Conservation (phyloP, 306 rosid genomes). For the Trichosanthes cucumerina region DNA sequence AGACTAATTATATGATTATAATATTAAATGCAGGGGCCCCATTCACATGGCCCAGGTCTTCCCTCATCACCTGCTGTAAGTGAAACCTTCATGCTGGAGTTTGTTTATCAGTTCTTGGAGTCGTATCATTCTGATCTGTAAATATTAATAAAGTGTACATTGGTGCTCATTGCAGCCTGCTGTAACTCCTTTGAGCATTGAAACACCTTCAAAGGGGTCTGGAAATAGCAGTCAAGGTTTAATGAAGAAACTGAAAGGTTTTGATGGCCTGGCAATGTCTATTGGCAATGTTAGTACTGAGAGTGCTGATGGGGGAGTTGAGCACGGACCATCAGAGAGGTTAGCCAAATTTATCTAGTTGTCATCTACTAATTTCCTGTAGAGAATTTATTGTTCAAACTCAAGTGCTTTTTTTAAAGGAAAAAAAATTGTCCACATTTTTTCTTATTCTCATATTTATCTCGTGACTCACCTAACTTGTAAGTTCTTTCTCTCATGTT, state of each 20-base stretch:
- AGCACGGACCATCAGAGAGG: conserved; percentile 61
- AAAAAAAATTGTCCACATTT: not conserved
- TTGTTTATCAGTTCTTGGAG: conserved; percentile 4
- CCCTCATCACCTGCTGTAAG: conserved; percentile 73
- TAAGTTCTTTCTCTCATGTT: conserved; percentile 16
- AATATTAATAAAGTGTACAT: not conserved
- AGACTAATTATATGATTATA: not conserved
- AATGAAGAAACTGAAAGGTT: conserved; percentile 67
- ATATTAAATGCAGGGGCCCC: conserved; percentile 40
- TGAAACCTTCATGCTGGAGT: conserved; percentile 10
- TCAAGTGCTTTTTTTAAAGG: not conserved
- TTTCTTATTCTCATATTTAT: not conserved
- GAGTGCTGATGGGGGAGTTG: conserved; percentile 51
- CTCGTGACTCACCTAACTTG: conserved; percentile 18
- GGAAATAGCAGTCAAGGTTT: conserved; percentile 68
- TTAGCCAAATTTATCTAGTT: conserved; percentile 21
- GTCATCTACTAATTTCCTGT: not conserved
- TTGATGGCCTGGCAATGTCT: conserved; percentile 94
- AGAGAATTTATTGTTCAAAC: not conserved
- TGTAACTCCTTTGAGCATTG: conserved; percentile 44
- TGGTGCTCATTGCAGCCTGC: conserved; percentile 34
- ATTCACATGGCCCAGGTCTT: conserved; percentile 57
- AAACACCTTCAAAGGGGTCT: conserved; percentile 62
- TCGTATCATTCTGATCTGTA: not conserved
- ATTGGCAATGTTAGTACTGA: conserved; percentile 63